Evolutionary conservation across 805 yeast species (phyloP).

Genomic region (Cyberlindnera euphorbiiphila): DNA sequence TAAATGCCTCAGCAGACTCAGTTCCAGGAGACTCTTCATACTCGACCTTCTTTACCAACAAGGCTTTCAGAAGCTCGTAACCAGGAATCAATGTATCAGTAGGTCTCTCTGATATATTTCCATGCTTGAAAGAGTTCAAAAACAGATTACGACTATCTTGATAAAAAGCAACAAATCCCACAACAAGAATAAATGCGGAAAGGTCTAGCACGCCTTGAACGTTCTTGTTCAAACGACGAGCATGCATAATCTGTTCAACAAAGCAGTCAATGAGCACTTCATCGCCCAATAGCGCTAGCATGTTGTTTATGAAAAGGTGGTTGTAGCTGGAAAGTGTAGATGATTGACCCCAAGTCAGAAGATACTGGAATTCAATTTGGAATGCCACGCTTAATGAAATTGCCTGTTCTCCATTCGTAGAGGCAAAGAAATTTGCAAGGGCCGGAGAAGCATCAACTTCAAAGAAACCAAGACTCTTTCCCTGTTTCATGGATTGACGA

Average conservation of each 20-base stretch:
- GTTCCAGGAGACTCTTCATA: neutral
- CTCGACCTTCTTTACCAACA: constrained; percentile 8
- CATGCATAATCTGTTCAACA: constrained; percentile 15
- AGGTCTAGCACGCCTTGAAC: constrained; percentile 19
- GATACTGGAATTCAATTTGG: constrained; percentile 18
- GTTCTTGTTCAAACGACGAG: constrained; percentile 18
- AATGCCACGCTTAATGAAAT: constrained; percentile 18
- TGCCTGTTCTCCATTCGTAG: constrained; percentile 3
- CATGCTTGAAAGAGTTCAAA: constrained; percentile 8
- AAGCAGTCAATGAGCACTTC: constrained; percentile 20
- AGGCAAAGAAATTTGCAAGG: neutral
- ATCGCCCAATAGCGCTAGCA: constrained; percentile 20
- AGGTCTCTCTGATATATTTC: constrained; percentile 1
- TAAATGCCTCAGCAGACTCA: constrained; percentile 10
- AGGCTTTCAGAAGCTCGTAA: constrained; percentile 4
- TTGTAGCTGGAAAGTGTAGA: constrained; percentile 20
- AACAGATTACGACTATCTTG: constrained; percentile 8
- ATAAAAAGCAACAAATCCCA: constrained; percentile 13
- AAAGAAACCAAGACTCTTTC: constrained; percentile 9
- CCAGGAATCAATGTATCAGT: constrained; percentile 6
- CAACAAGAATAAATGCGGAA: constrained; percentile 18
- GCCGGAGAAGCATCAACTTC: constrained; percentile 13
- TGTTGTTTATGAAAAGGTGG: constrained; percentile 13
- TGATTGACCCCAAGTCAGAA: constrained; percentile 25
- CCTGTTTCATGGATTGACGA: constrained; percentile 7